A percentile compares a stretch with the other conserved stretches of the same genome.
These are phyloP conservation scores for Epichloe aotearoae DNA, from an alignment of 2,329 filamentous ascomycete genomes.

Conservation along the genomic window DNA sequence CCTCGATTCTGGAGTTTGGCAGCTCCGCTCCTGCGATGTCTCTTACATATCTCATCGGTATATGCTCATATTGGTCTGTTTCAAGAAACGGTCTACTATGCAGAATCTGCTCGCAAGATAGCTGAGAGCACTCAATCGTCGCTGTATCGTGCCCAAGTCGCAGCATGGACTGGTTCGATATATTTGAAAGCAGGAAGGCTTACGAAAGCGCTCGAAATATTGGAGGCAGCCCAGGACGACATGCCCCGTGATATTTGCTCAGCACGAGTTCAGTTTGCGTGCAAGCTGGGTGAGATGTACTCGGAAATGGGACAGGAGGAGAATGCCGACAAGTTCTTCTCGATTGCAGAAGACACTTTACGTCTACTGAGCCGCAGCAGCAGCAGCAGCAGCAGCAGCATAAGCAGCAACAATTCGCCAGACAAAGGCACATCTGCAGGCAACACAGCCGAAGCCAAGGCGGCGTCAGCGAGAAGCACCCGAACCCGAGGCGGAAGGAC, in stretches of 20 bases:
- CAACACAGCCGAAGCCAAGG: constrained; percentile 6
- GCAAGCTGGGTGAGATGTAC: constrained; percentile 43
- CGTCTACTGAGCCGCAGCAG: constrained; percentile 17
- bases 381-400: constrained; percentile 1
- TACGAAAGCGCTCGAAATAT: constrained; percentile 42
- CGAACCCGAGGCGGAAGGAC: not conserved
- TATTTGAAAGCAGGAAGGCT: constrained; percentile 45
- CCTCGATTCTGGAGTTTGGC: constrained; percentile 72
- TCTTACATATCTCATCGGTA: constrained; percentile 61
- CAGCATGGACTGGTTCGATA: constrained; percentile 41
- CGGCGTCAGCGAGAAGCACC: constrained; percentile 6
- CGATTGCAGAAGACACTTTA: constrained; percentile 35
- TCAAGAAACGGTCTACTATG: constrained; percentile 78
- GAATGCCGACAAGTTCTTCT: constrained; percentile 29
- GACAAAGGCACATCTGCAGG: constrained; percentile 4
- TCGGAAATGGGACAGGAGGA: constrained; percentile 33
- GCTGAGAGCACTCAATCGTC: constrained; percentile 54
- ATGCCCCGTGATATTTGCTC: constrained; percentile 30
- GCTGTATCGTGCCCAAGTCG: constrained; percentile 41
- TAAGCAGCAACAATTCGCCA: constrained; percentile 1
- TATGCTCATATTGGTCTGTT: constrained; percentile 79
- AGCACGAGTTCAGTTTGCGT: constrained; percentile 31
- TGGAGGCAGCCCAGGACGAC: constrained; percentile 38
- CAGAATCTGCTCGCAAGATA: constrained; percentile 69
- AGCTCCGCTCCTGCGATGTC: constrained; percentile 54